Evolutionary conservation across 768 basidiomycete genomes (phyloP), one percentile per base, ranked within the genome.

Genomic region (Royoungia palumana): DNA sequence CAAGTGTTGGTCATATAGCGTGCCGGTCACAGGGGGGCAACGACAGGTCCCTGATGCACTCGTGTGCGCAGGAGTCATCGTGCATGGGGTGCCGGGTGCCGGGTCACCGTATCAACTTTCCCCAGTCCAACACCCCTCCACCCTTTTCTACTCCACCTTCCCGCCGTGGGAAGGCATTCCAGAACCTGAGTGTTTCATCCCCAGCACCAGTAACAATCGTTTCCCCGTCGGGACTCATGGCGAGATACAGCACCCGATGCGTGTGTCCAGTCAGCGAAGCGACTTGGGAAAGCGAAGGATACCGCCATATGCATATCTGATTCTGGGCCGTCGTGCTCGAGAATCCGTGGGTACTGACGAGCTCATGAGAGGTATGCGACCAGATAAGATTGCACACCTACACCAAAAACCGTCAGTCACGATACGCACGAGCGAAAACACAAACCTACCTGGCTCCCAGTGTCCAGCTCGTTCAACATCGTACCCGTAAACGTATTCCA

Each of bases 311-410:
- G 58, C 89, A 92, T 41, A 95, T 94, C 64, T 98, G 95, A 68
- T 98, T 96, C 66, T 96, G 94, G 2, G 93, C 87, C 0, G 91
- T 84, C 3, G 91, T 92, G 6, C 86, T 89, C 12, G 92, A 94
- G 72, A 93, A 99, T 1, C 95, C 95, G 58, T 99, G 95, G 0
- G 95, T 99, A 11, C 94, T 96, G 24, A 99, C 95, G 22, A 99
- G 81, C 68, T 99, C 95, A 56, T 96, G 94, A 2, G 95, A 95
- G 7, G 90, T 98, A 28, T 85, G 72, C 0, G 92, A 94, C 94
- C 94, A 98, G 51, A 93, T 89, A 47, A 98, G 82, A 71, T 98
- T 98, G 75, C 94, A 97, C 35, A 97, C 92, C 92, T 95, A n/a
- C 19, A 40, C 6, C 39, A 37, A 22, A 49, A 22, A 46, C 11